Conservation (phyloP, 169 alveolate species). For the Babesia bigemina region DNA sequence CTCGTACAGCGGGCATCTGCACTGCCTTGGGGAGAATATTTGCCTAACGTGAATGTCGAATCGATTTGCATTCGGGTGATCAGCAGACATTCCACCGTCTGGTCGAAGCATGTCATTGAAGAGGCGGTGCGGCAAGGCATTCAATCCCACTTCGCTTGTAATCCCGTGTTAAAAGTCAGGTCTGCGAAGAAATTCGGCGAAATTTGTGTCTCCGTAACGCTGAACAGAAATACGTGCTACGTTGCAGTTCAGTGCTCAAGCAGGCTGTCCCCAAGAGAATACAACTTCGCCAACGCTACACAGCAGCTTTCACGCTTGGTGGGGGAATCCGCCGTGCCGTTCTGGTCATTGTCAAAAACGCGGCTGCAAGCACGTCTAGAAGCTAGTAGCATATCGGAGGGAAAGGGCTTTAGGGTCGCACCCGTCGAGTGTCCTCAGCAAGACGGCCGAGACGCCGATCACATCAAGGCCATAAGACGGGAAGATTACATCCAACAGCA, state of each 20-base stretch:
- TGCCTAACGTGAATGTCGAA: slow-evolving; percentile 20
- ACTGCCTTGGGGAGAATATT: slow-evolving; percentile 50
- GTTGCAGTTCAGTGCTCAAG: slow-evolving; percentile 65
- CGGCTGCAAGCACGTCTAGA: slow-evolving; percentile 22
- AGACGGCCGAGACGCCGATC: background rate
- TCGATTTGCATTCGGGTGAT: slow-evolving; percentile 46
- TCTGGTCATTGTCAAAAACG: slow-evolving; percentile 56
- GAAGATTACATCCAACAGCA: slow-evolving; percentile 38
- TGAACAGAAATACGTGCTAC: slow-evolving; percentile 70
- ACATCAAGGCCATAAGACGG: background rate
- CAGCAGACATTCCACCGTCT: slow-evolving; percentile 48
- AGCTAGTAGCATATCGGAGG: background rate
- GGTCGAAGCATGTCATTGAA: slow-evolving; percentile 52
- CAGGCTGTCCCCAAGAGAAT: slow-evolving; percentile 61
- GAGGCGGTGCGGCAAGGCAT: slow-evolving; percentile 46
- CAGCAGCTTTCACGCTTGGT: background rate
- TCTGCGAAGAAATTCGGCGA: background rate
- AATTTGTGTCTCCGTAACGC: slow-evolving; percentile 53
- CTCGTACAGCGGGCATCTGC: slow-evolving; percentile 23
- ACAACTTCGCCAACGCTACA: slow-evolving; percentile 16
- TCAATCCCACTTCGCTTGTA: background rate
- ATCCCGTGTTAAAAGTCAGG: background rate
- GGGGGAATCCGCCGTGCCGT: slow-evolving; percentile 17
- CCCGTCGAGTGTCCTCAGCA: background rate
- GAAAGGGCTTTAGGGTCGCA: background rate